A percentile compares a stretch with the other conserved stretches of the same genome.
Evolutionary conservation across 2,329 filamentous ascomycete species (phyloP).

Genomic region (Penicillium sp.): DNA sequence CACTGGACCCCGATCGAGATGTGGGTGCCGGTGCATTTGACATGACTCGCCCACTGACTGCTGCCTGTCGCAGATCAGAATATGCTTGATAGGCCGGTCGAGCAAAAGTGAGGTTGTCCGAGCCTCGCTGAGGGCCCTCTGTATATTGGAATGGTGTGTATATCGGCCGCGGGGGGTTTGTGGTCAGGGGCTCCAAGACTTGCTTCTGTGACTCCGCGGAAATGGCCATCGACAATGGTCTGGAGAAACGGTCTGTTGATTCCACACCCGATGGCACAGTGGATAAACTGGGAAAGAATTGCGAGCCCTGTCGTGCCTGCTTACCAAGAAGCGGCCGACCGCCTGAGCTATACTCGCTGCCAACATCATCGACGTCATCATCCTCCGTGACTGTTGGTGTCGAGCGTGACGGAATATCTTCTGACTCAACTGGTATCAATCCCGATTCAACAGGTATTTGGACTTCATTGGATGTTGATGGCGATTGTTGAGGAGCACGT

Average conservation of each 20-base stretch:
- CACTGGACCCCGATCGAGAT: slow-evolving; percentile 18
- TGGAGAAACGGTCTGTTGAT: neutral
- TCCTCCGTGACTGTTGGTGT: neutral
- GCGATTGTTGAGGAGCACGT: slow-evolving; percentile 7
- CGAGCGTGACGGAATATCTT: slow-evolving; percentile 18
- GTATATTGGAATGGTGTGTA: slow-evolving; percentile 49
- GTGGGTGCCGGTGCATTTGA: slow-evolving; percentile 31
- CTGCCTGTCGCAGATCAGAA: slow-evolving; percentile 47
- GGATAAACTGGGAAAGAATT: slow-evolving; percentile 15
- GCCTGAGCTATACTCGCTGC: slow-evolving; percentile 52
- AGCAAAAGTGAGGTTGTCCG: slow-evolving; percentile 39
- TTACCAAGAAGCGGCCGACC: slow-evolving; percentile 50
- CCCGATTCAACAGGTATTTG: slow-evolving; percentile 30
- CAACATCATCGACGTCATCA: slow-evolving; percentile 25
- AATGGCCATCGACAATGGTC: neutral
- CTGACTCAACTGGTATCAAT: slow-evolving; percentile 35
- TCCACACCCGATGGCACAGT: slow-evolving; percentile 7
- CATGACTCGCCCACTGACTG: slow-evolving; percentile 46
- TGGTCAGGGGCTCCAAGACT: slow-evolving; percentile 30
- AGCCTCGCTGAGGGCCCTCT: slow-evolving; percentile 43
- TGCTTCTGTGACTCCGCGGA: slow-evolving; percentile 25
- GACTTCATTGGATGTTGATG: slow-evolving; percentile 11
- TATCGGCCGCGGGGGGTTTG: slow-evolving; percentile 41
- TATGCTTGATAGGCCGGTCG: slow-evolving; percentile 49
- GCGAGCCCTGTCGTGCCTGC: slow-evolving; percentile 15